Evolutionary conservation across 345 rosid species (phyloP), one percentile per base, ranked within the genome.

Genomic region (Citrus medica): DNA sequence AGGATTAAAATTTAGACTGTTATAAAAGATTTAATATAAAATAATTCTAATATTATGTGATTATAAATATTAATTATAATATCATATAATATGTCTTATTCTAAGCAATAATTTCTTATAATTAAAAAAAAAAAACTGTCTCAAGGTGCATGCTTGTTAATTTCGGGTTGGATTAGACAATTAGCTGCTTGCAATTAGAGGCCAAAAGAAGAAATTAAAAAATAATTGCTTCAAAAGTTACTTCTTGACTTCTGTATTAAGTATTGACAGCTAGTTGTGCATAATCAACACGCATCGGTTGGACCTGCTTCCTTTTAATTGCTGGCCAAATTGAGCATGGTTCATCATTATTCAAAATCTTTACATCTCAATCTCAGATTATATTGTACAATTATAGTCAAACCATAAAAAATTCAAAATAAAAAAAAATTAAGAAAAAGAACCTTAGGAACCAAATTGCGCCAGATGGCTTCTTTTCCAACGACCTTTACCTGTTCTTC

Each of bases 401-500:
- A 67, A 67, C 51, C 64, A 72, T 66, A 66, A 35, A 75, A 30
- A 76, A 32, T 28, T 62, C 2, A 25, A 40, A 9, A 76, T 24
- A 27, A 30, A 73, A 30, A 30, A 73, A 10, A 63, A n/a, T 12
- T 24, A 8, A 46, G n/a, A 14, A 46, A 12, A 9, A 42, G 63
- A 30, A 62, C 32, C 4, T 51, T 19, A 3, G 21, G 9, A 71
- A 27, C 33, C 9, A 53, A 80, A 21, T 40, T 60, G 74, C 48
- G 84, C 77, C 87, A 81, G 79, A 75, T 84, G 84, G 80, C 83
- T 42, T 55, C 71, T 68, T 81, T 38, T 71, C 68, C 81, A 78
- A 71, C 67, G 1, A n/a, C 70, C 78, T 33, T 68, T 74, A 69
- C 77, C 74, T 64, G 60, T 80, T 78, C 82, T 74, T 58, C 67